A percentile compares a stretch with the other conserved stretches of the same genome.
phyloP scores from a whole-genome alignment of 805 yeast genomes.

The Candida hispaniensis region DNA sequence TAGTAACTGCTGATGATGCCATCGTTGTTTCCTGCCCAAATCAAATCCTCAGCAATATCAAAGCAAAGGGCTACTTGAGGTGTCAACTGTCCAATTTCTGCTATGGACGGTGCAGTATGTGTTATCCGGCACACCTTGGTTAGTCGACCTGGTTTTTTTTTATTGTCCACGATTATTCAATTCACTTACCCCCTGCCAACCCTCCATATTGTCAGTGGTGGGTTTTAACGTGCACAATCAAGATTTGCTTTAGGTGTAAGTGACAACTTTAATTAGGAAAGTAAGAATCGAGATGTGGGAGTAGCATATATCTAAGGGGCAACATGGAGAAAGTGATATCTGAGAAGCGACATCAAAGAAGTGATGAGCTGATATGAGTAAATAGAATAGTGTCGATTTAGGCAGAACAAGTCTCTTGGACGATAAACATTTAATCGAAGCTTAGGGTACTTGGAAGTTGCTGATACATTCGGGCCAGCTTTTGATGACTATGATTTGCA shows the following conservation, averaged over 20 bases:
- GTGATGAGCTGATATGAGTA: too few relatives aligned
- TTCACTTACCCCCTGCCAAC: slow-evolving; percentile 20
- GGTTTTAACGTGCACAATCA: slow-evolving; percentile 1
- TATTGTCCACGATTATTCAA: neutral
- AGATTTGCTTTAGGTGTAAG: neutral
- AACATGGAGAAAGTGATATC: too few relatives aligned
- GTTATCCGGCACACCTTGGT: slow-evolving; percentile 19
- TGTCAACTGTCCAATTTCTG: slow-evolving; percentile 19
- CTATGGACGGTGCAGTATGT: slow-evolving; percentile 18
- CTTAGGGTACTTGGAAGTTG: too few relatives aligned
- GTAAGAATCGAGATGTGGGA: too few relatives aligned
- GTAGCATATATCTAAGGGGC: too few relatives aligned
- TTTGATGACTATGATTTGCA: neutral
- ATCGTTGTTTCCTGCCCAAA: slow-evolving; percentile 69
- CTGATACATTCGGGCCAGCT: too few relatives aligned
- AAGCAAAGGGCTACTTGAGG: slow-evolving; percentile 35
- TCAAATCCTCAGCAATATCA: slow-evolving; percentile 61
- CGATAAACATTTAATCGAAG: too few relatives aligned
- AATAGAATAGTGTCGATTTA: too few relatives aligned
- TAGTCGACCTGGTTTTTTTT: neutral
- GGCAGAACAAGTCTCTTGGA: too few relatives aligned
- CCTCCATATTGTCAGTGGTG: slow-evolving; percentile 18
- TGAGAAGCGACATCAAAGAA: too few relatives aligned
- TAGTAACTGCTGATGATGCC: slow-evolving; percentile 36
- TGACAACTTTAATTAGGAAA: neutral